Conservation (phyloP, 257 asterid genomes). For the Solanum medicagineum region DNA sequence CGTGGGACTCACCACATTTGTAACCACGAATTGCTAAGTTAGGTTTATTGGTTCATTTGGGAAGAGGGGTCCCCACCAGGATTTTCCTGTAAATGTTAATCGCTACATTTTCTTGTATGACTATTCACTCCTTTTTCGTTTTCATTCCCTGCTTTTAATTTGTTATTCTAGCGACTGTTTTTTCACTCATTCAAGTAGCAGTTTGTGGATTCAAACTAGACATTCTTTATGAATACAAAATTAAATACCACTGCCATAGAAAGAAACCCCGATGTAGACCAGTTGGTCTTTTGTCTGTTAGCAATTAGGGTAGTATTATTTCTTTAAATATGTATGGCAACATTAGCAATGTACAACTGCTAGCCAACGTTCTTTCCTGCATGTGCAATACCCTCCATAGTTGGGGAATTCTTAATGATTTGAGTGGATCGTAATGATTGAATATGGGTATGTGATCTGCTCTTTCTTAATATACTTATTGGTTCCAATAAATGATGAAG, state of each 20-base stretch:
- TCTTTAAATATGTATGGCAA: neutral
- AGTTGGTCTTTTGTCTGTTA: neutral
- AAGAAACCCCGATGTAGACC: neutral
- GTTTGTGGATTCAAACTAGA: neutral
- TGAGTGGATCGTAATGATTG: neutral
- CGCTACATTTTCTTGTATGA: neutral
- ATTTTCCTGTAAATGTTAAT: slow-evolving; percentile 1
- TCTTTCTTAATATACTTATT: neutral
- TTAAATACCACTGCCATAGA: neutral
- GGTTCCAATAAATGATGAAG: neutral
- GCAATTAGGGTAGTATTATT: neutral
- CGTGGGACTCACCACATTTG: neutral
- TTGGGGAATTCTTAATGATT: neutral
- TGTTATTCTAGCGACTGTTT: neutral
- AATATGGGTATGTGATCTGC: neutral
- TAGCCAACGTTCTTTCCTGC: neutral
- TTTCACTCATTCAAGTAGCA: neutral
- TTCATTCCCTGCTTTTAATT: neutral
- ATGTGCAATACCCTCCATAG: neutral
- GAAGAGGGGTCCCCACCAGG: neutral
- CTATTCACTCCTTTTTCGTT: neutral
- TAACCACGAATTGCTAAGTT: neutral
- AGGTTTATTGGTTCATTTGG: neutral
- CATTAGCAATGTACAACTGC: neutral
- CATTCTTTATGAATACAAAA: neutral